A percentile compares a stretch with the other conserved stretches of the same genome.
Evolutionary conservation across 768 basidiomycete species (phyloP).

Genomic region (Pilatotrama ljubarskyi): DNA sequence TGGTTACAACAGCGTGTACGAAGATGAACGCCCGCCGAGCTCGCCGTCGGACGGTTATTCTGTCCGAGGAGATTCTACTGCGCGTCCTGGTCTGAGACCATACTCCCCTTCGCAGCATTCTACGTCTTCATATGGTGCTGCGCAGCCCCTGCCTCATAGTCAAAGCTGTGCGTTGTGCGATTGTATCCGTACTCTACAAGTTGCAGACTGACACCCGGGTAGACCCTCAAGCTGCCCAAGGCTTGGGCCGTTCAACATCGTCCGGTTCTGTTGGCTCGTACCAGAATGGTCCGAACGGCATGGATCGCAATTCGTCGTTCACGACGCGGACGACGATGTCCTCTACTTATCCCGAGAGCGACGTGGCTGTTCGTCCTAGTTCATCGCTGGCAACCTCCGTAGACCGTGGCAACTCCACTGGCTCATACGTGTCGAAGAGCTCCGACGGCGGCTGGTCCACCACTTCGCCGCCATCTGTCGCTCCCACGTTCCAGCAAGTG

Average conservation of each 20-base stretch:
- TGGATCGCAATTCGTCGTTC: constrained; percentile 25
- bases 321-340: constrained; percentile 19
- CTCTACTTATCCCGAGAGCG: constrained; percentile 21
- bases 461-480: constrained; percentile 14
- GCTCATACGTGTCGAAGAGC: constrained; percentile 29
- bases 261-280: constrained; percentile 16
- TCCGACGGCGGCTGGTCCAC: constrained; percentile 24
- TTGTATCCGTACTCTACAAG: no score
- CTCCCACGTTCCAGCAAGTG: constrained; percentile 20
- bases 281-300: constrained; percentile 15
- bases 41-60: constrained; percentile 26
- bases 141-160: constrained; percentile 3
- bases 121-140: constrained; percentile 5
- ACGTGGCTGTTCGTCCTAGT: neutral
- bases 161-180: constrained; percentile 16
- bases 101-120: constrained; percentile 19
- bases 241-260: constrained; percentile 17
- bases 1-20: constrained; percentile 20
- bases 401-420: constrained; percentile 33
- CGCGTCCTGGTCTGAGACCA: constrained; percentile 9
- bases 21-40: constrained; percentile 24
- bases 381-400: constrained; percentile 29
- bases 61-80: constrained; percentile 7
- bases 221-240: constrained; percentile 15
- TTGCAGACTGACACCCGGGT: neutral